Percentiles rank a stretch among this genome's conserved stretches.
Conservation (phyloP, 2,329 filamentous ascomycete genomes). For the Clonostachys chloroleuca region DNA sequence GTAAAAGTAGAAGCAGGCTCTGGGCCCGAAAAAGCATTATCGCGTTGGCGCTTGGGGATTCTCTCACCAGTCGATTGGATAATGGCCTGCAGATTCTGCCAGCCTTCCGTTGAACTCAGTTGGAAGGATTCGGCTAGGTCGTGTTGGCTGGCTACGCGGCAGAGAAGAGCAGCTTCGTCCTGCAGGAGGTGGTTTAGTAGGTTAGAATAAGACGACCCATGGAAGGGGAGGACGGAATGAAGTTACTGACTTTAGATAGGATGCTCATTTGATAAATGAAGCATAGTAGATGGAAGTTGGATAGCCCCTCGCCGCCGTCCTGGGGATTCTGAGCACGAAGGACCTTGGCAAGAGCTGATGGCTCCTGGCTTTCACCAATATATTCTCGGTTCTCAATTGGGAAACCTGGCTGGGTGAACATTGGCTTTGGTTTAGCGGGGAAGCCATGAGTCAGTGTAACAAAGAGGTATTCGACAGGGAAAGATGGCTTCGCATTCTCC, state of each 20-base stretch:
- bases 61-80: conserved; percentile 97
- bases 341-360: conserved; percentile 61
- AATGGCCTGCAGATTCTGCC: conserved; percentile 91
- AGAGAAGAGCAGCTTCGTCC: conserved; percentile 87
- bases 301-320: conserved; percentile 57
- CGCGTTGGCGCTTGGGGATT: conserved; percentile 69
- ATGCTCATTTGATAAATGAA: conserved; percentile 79
- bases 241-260: conserved; percentile 71
- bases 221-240: neutral
- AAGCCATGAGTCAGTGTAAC: conserved; percentile 97
- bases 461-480: conserved; percentile 93
- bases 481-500: conserved; percentile 93
- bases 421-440: conserved; percentile 71
- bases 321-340: conserved; percentile 55
- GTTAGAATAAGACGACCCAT: conserved; percentile 5
- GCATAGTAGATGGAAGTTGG: conserved; percentile 91
- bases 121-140: conserved; percentile 78
- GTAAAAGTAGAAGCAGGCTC: conserved; percentile 12
- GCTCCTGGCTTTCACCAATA: conserved; percentile 82
- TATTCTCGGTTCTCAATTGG: conserved; percentile 88
- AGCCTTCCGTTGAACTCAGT: conserved; percentile 82
- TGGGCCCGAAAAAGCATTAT: conserved; percentile 19
- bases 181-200: conserved; percentile 26
- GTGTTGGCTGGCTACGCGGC: conserved; percentile 76
- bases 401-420: conserved; percentile 72